Evolutionary conservation across 441 rosid genomes (phyloP).

Genomic region (Erysimum cheiri): DNA sequence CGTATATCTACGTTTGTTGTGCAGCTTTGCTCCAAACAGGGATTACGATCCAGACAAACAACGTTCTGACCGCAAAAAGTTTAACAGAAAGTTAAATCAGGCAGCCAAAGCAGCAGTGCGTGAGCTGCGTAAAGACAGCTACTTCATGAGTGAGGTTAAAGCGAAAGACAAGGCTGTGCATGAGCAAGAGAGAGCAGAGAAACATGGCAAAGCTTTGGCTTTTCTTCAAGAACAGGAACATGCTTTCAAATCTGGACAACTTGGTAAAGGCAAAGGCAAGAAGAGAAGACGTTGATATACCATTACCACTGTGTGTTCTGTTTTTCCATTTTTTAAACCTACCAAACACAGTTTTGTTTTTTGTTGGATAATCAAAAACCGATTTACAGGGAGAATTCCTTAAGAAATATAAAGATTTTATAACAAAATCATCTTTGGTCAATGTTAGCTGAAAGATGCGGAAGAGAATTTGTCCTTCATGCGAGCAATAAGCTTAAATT

Average conservation of each 20-base stretch:
- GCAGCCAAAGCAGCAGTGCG: slow-evolving; percentile 81
- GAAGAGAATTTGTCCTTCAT: slow-evolving; percentile 71
- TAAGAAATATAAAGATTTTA: too few relatives aligned
- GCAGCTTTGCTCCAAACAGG: slow-evolving; percentile 86
- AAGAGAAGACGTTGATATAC: slow-evolving; percentile 54
- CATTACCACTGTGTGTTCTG: slow-evolving; percentile 3
- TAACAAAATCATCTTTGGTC: background rate
- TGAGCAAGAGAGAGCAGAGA: slow-evolving; percentile 72
- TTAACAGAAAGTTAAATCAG: slow-evolving; percentile 56
- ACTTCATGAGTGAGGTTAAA: slow-evolving; percentile 67
- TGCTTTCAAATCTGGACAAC: slow-evolving; percentile 84
- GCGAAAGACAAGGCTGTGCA: slow-evolving; percentile 54
- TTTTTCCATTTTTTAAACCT: background rate
- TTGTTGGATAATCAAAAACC: slow-evolving; percentile 21
- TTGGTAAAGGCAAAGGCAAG: slow-evolving; percentile 82
- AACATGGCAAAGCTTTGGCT: slow-evolving; percentile 68
- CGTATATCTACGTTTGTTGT: slow-evolving; percentile 34
- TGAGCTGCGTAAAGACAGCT: slow-evolving; percentile 82
- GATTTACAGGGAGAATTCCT: too few relatives aligned
- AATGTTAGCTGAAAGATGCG: slow-evolving; percentile 12
- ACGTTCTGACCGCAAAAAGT: slow-evolving; percentile 65
- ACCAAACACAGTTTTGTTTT: slow-evolving; percentile 21
- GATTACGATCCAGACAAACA: slow-evolving; percentile 92
- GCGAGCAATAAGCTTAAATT: slow-evolving; percentile 82
- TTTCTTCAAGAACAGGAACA: slow-evolving; percentile 93